Base-by-base conservation (phyloP, 345 rosid species). In the Populus davidiana region DNA sequence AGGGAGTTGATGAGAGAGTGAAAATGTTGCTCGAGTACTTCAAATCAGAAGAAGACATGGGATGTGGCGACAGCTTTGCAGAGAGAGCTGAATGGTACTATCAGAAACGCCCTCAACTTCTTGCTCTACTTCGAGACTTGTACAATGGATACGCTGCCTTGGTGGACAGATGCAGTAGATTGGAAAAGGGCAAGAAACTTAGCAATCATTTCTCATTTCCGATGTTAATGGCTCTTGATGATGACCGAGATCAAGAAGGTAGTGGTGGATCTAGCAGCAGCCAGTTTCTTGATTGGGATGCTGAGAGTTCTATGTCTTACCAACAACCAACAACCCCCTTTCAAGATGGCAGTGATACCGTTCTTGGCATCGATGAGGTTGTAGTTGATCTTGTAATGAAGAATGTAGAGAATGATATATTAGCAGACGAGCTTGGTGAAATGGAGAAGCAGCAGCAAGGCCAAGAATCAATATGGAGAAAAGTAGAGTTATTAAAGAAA, bases 61-160 rank as follows among this genome's bases (percentile, higher is more conserved):
- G 75, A 10, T 1, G 64, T 0, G 86, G 87, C 12, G 93, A 92
- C 59, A 88, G 90, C 2, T 90, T 92, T 54, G 89, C 88, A 41
- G 87, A 88, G 52, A 87, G 97, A 0, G 94, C 97, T 61, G 90
- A 92, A 71, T 88, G 91, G 78, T 92, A 87, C 81, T 92, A 89
- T 86, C 87, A 82, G 81, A 87, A 79, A 76, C 88, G 94, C 39
- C 97, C 97, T 62, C 87, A 83, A 69, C 90, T 92, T 65, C 83
- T 87, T 41, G 81, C 84, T 43, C 85, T 90, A 44, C 90, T 91
- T 68, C 81, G 87, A 2, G 97, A 92, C 84, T 70, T 92, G 43
- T 90, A 90, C 85, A 89, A 85, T 78, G 86, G 85, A 67, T 92
- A 90, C 69, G 47, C 85, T 25, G 79, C 83, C 77, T 82, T 92